Evolutionary conservation across 106 monocot species (phyloP).

Genomic region (Cymbidium sinense): DNA sequence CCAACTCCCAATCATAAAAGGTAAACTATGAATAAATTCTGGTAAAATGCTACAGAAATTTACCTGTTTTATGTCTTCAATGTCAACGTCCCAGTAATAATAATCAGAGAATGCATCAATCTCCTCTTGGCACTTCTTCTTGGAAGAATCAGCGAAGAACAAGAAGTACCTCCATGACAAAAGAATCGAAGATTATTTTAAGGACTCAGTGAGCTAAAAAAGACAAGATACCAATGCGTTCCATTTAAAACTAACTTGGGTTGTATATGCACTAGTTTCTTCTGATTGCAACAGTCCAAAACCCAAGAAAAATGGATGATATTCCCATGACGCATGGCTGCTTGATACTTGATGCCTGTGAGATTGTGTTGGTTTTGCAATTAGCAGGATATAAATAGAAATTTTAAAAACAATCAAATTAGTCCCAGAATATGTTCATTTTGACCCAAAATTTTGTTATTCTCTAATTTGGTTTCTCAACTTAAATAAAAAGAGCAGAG

Average conservation of each 20-base stretch:
- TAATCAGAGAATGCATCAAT: conserved; percentile 86
- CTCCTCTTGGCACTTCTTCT: conserved; percentile 69
- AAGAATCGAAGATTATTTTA: neutral
- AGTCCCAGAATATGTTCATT: neutral
- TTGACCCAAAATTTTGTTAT: no score
- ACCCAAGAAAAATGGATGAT: conserved; percentile 87
- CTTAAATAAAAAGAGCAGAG: no score
- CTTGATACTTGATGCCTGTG: conserved; percentile 97
- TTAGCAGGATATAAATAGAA: neutral
- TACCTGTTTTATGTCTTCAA: conserved; percentile 86
- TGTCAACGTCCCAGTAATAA: conserved; percentile 89
- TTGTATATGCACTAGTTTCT: conserved; percentile 61
- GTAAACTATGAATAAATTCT: neutral
- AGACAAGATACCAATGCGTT: neutral
- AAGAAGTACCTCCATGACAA: conserved; percentile 73
- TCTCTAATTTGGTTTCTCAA: no score
- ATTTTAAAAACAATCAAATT: conserved; percentile 7
- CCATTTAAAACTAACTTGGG: conserved; percentile 58
- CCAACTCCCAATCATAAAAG: neutral
- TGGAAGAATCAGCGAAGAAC: conserved; percentile 67
- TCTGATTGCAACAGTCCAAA: conserved; percentile 74
- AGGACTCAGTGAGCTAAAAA: neutral
- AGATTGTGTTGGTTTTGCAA: conserved; percentile 4
- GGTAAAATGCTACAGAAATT: neutral
- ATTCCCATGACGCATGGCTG: conserved; percentile 68